Evolutionary conservation across 371 early-diverging fungal genomes (phyloP), one percentile per base, ranked within the genome.

Genomic region (Mortierella sp.): DNA sequence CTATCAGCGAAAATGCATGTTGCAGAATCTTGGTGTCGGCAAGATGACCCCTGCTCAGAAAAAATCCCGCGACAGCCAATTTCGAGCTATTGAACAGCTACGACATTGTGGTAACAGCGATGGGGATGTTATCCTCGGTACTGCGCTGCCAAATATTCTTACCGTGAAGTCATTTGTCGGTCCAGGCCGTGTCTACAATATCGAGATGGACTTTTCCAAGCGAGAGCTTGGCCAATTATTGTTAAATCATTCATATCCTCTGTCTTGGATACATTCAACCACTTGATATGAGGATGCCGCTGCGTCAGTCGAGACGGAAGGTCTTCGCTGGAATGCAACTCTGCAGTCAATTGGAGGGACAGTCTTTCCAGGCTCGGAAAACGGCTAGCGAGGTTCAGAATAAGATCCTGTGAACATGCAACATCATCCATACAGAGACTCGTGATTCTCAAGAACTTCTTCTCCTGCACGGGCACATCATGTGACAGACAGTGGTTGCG

Each of bases 371-470:
- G 34, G 34, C 22, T 57, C n/a, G 57, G 57, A 22, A 57, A 57
- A 34, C 57, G 57, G 32, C 57, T 57, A 34, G 57, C 34, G 35
- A 57, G 57, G 35, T 57, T 57, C 35, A 57, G 19, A 32, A 57
- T 57, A 34, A 57, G 57, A 57, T 57, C 57, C 35, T 57, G 34
- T n/a, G 57, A 57, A 35, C 57, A 57, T 35, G 57, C 57, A 34
- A 57, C 57, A 34, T 57, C 57, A 57, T 57, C 57, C 57, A 57
- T 57, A 35, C 57, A 34, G 57, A 57, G 57, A 22, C 57, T 57
- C 57, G 57, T 57, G 13, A 57, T 57, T 57, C 57, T 22, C 35
- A 35, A 19, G 34, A 57, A 57, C 22, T 19, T 57, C 34, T 57
- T 57, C 57, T 57, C 57, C n/a, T 57, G 57, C 34, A 32, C 57